Evolutionary conservation across 129 eudicot genomes (phyloP).

Genomic region (Pseudognaphalium luteoalbum): DNA sequence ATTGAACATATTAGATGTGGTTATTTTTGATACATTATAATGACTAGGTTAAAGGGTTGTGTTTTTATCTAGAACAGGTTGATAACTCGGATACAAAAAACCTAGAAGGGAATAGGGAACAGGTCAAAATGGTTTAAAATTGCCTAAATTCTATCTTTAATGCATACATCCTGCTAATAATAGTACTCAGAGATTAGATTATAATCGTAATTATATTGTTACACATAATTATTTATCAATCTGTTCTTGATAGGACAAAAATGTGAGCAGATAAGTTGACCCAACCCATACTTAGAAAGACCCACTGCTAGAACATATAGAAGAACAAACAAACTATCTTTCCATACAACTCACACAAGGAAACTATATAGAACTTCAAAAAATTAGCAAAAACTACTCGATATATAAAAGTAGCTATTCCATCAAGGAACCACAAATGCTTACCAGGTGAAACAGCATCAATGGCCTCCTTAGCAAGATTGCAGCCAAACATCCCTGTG

Average conservation of each 20-base stretch:
- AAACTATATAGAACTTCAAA: slow-evolving; percentile 10
- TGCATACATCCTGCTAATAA: no score
- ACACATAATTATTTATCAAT: not conserved
- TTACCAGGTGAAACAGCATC: slow-evolving; percentile 87
- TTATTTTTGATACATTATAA: no score
- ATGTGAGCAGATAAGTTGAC: not conserved
- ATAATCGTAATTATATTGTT: not conserved
- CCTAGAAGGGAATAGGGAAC: no score
- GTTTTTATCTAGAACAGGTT: no score
- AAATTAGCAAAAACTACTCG: not conserved
- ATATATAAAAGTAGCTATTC: not conserved
- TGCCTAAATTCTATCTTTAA: no score
- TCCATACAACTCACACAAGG: not conserved
- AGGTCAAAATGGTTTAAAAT: no score
- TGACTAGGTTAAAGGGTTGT: no score
- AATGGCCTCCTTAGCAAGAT: slow-evolving; percentile 88
- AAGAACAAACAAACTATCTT: slow-evolving; percentile 1
- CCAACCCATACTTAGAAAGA: not conserved
- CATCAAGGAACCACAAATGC: slow-evolving; percentile 1
- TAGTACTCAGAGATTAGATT: no score
- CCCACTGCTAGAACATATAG: not conserved
- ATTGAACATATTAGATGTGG: no score
- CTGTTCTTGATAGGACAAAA: not conserved
- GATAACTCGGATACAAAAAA: no score
- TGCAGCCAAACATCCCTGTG: slow-evolving; percentile 92